Percentiles rank a stretch among this genome's conserved stretches.
These are phyloP conservation scores for Panicum miliaceum DNA, from an alignment of 176 grass and related monocot species.

Conservation along the genomic window DNA sequence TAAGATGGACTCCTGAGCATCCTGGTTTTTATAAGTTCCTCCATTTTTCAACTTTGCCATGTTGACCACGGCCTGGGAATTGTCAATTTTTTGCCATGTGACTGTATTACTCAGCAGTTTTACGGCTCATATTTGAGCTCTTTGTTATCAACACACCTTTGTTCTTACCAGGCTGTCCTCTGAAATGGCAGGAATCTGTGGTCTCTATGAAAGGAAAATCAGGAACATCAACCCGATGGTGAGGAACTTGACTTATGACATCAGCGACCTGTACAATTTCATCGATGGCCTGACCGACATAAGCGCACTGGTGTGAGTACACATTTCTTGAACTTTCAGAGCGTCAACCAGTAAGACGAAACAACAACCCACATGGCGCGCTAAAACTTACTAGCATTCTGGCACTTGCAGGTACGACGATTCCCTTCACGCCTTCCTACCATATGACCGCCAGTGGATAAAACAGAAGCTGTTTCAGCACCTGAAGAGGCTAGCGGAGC, in stretches of 20 bases:
- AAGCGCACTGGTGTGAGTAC: slow-evolving; percentile 81
- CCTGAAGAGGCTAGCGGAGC: slow-evolving; percentile 63
- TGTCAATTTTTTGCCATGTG: neutral
- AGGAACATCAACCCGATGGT: slow-evolving; percentile 74
- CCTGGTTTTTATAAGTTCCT: neutral
- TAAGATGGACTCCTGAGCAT: neutral
- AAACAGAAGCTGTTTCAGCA: slow-evolving; percentile 77
- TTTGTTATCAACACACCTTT: neutral
- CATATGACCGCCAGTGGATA: slow-evolving; percentile 86
- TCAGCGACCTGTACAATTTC: slow-evolving; percentile 81
- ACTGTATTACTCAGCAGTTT: neutral
- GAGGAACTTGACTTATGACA: slow-evolving; percentile 74
- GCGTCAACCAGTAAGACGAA: neutral
- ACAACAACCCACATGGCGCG: neutral
- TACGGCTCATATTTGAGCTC: neutral
- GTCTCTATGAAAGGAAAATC: slow-evolving; percentile 85
- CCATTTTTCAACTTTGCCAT: neutral
- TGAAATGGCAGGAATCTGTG: slow-evolving; percentile 68
- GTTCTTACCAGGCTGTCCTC: slow-evolving; percentile 1
- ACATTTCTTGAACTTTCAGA: neutral
- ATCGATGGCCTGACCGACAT: slow-evolving; percentile 73
- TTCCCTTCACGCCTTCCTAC: slow-evolving; percentile 71
- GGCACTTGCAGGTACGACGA: slow-evolving; percentile 60
- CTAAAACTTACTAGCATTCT: neutral
- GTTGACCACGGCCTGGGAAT: neutral